These are phyloP conservation scores for Chaetomiaceae sp. DNA, from an alignment of 2,329 filamentous ascomycete genomes.

Conservation along the genomic window DNA sequence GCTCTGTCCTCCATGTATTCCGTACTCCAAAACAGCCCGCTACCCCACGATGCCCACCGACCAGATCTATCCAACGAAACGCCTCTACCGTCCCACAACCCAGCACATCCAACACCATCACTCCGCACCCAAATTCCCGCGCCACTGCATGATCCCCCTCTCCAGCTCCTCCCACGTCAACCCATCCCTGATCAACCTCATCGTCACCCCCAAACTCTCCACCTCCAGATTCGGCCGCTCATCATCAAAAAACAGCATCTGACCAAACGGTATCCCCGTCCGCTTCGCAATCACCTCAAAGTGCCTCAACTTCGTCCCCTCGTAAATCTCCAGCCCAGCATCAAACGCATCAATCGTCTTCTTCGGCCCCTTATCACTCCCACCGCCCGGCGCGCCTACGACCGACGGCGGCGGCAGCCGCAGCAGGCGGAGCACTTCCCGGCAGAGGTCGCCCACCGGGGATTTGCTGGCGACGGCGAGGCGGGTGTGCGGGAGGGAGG, in stretches of 20 bases:
- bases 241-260: constrained; percentile 96
- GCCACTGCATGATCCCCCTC: constrained; percentile 74
- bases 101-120: constrained; percentile 5
- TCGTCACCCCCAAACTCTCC: constrained; percentile 70
- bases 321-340: constrained; percentile 61
- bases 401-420: constrained; percentile 48
- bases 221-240: constrained; percentile 84
- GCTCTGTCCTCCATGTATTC: too few species aligned
- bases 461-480: constrained; percentile 80
- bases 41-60: too few species aligned
- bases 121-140: constrained; percentile 55
- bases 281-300: constrained; percentile 68
- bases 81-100: background rate
- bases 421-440: constrained; percentile 73
- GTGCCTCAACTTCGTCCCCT: constrained; percentile 78
- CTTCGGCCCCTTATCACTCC: constrained; percentile 28
- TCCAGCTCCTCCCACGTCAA: constrained; percentile 74
- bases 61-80: background rate
- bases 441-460: constrained; percentile 69
- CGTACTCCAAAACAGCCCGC: too few species aligned
- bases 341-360: constrained; percentile 57
- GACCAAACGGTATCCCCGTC: constrained; percentile 66
- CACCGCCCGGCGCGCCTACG: too few species aligned
- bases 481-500: constrained; percentile 45
- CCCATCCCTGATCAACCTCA: constrained; percentile 76